Conservation (phyloP, 202 grass and related monocot species). For the Eragrostis tef region DNA sequence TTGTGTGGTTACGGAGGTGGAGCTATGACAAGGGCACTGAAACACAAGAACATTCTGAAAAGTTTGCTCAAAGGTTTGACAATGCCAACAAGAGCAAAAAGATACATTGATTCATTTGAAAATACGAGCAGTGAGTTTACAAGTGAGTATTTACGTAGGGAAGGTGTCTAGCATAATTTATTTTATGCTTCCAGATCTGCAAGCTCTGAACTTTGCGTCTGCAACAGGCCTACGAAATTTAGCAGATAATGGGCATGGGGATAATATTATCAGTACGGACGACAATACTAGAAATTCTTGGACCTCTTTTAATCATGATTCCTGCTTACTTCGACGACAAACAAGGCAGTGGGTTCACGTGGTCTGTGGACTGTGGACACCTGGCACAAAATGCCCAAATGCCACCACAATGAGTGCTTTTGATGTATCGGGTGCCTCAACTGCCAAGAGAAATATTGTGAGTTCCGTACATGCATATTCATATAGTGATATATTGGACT, state of each 20-base stretch:
- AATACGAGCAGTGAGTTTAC: conserved; percentile 37
- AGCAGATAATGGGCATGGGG: conserved; percentile 8
- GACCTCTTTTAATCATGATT: conserved; percentile 37
- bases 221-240: conserved; percentile 40
- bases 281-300: conserved; percentile 40
- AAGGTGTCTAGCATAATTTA: conserved; percentile 41
- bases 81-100: conserved; percentile 40
- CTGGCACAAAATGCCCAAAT: conserved; percentile 94
- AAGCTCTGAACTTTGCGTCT: conserved; percentile 37
- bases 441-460: conserved; percentile 76
- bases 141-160: conserved; percentile 39
- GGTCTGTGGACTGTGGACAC: conserved; percentile 96
- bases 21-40: conserved; percentile 89
- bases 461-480: conserved; percentile 50
- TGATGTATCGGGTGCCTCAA: conserved; percentile 75
- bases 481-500: conserved; percentile 21
- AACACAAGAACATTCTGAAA: conserved; percentile 68
- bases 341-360: conserved; percentile 82
- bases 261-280: background rate
- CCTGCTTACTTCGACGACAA: conserved; percentile 50
- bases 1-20: conserved; percentile 89
- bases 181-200: conserved; percentile 37
- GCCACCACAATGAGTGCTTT: conserved; percentile 83
- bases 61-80: conserved; percentile 62
- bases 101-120: conserved; percentile 44